phyloP scores from a whole-genome alignment of 2,329 filamentous ascomycete species.

The Decorospora gaudefroyi region DNA sequence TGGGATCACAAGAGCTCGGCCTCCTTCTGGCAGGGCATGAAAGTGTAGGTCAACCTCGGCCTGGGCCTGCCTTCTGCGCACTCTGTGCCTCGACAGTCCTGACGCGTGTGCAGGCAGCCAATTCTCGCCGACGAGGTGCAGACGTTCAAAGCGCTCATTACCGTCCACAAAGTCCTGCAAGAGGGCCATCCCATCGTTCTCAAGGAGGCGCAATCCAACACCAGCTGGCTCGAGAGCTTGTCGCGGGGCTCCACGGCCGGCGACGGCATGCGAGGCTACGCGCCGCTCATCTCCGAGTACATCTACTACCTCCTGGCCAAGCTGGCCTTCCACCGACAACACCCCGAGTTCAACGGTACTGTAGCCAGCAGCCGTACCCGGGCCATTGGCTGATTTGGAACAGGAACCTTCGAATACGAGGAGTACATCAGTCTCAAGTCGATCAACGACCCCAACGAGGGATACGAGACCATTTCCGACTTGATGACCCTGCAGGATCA shows the following conservation, averaged over 20 bases:
- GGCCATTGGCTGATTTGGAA: constrained; percentile 22
- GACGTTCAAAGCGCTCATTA: constrained; percentile 98
- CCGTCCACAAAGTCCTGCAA: constrained; percentile 94
- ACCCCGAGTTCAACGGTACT: constrained; percentile 93
- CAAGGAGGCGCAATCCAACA: constrained; percentile 85
- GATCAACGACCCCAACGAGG: constrained; percentile 98
- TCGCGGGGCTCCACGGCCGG: constrained; percentile 75
- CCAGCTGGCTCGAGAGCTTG: constrained; percentile 89
- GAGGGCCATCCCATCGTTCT: constrained; percentile 90
- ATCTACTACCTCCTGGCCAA: constrained; percentile 94
- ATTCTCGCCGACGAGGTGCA: constrained; percentile 97
- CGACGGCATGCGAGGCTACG: constrained; percentile 86
- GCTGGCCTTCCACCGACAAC: constrained; percentile 92
- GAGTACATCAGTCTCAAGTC: constrained; percentile 98
- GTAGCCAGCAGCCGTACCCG: background rate
- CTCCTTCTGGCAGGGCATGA: constrained; percentile 97
- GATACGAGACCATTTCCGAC: constrained; percentile 93
- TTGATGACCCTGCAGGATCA: constrained; percentile 96
- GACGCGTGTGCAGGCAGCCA: constrained; percentile 70
- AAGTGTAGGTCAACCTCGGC: constrained; percentile 69
- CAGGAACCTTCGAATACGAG: constrained; percentile 91
- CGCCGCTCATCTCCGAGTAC: constrained; percentile 92
- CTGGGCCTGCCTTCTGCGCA: background rate
- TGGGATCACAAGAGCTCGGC: constrained; percentile 97
- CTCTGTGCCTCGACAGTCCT: constrained; percentile 10